Conservation (phyloP, 1,284 basidiomycete genomes). For the Abortiporus biennis region DNA sequence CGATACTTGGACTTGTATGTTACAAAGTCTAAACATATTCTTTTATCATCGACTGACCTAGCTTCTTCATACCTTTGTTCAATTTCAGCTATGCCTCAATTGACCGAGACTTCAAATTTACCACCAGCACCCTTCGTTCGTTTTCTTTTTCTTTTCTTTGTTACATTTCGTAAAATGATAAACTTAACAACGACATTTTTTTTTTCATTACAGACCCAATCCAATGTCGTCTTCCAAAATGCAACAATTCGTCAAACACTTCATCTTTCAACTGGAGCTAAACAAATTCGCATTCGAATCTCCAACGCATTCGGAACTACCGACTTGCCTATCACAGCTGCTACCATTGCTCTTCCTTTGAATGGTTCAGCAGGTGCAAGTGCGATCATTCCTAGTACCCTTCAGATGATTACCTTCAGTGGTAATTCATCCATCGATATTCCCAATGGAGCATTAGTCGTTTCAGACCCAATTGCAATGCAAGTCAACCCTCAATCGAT, state of each 20-base stretch:
- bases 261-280: conserved; percentile 32
- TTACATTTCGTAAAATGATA: too few relatives aligned
- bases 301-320: conserved; percentile 42
- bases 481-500: conserved; percentile 30
- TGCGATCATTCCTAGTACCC: conserved; percentile 28
- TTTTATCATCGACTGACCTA: neutral
- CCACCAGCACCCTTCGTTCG: conserved; percentile 34
- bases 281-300: conserved; percentile 37
- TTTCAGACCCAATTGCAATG: conserved; percentile 38
- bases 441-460: conserved; percentile 38
- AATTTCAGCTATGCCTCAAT: conserved; percentile 35
- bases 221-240: conserved; percentile 34
- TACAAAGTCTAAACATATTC: too few relatives aligned
- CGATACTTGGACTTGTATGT: neutral
- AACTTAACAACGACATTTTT: too few relatives aligned
- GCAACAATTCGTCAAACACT: conserved; percentile 45
- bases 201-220: conserved; percentile 17
- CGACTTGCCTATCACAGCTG: conserved; percentile 36
- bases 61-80: neutral
- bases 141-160: too few relatives aligned
- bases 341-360: conserved; percentile 34
- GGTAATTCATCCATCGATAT: conserved; percentile 33
- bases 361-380: conserved; percentile 30
- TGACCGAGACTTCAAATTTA: conserved; percentile 37
- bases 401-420: conserved; percentile 37